Conservation (phyloP, 2,329 filamentous ascomycete genomes). For the Xylaria sp. region DNA sequence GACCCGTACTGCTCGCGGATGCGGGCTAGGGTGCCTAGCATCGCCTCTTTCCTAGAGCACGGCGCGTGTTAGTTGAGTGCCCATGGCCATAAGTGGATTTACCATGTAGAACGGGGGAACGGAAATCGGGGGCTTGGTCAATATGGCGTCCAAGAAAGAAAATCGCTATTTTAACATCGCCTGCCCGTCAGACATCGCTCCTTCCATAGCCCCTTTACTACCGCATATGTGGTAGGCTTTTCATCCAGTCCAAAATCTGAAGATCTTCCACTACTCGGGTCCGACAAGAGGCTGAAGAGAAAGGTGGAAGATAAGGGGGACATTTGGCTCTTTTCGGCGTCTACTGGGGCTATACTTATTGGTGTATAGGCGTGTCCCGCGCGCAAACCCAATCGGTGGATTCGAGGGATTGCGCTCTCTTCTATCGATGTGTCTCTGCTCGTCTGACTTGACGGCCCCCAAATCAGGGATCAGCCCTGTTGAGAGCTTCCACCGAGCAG, state of each 20-base stretch:
- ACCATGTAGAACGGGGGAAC: background rate
- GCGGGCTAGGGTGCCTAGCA: conserved; percentile 62
- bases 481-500: background rate
- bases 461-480: conserved; percentile 11
- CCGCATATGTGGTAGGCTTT: background rate
- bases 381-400: background rate
- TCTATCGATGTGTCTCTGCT: background rate
- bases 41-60: conserved; percentile 56
- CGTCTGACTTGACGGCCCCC: conserved; percentile 26
- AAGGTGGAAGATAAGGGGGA: background rate
- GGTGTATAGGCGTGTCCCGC: background rate
- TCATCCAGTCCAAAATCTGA: too few relatives aligned
- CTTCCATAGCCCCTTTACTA: background rate
- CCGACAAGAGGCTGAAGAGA: background rate
- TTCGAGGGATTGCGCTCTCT: background rate
- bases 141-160: too few relatives aligned
- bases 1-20: conserved; percentile 70
- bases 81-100: background rate
- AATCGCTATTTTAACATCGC: background rate
- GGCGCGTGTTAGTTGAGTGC: conserved; percentile 36
- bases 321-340: background rate
- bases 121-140: background rate
- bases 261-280: background rate
- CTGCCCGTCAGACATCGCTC: background rate
- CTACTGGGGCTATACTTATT: background rate